Conservation (phyloP, 306 rosid species). For the Cicer pinnatifidum region DNA sequence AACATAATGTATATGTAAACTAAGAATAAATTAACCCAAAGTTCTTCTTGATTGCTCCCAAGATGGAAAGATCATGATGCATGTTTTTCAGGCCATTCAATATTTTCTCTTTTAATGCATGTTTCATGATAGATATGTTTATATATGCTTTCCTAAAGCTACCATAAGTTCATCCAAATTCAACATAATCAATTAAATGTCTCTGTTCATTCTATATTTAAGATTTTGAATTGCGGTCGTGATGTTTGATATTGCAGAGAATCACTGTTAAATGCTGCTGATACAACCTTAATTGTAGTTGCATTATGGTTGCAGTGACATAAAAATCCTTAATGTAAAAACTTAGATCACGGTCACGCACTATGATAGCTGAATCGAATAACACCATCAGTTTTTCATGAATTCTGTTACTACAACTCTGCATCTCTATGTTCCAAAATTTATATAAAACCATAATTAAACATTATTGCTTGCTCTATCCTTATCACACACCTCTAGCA, state of each 20-base stretch:
- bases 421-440: slow-evolving; percentile 20
- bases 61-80: slow-evolving; percentile 19
- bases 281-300: not conserved
- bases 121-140: not conserved
- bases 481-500: not conserved
- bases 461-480: not conserved
- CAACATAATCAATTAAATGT: slow-evolving; percentile 6
- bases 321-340: not conserved
- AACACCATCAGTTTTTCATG: slow-evolving; percentile 13
- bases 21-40: not conserved
- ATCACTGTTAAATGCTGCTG: not conserved
- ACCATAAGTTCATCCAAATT: slow-evolving; percentile 24
- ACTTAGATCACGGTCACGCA: too few relatives aligned
- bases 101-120: slow-evolving; percentile 2
- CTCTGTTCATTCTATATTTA: not conserved
- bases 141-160: slow-evolving; percentile 17
- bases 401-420: slow-evolving; percentile 22
- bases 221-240: not conserved
- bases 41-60: slow-evolving; percentile 13
- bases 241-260: not conserved
- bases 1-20: too few relatives aligned
- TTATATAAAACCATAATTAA: not conserved
- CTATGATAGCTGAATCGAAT: not conserved
- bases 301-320: not conserved
- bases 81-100: not conserved